phyloP scores from a whole-genome alignment of 1,139 yeast species.

The Kazachstania sp. region DNA sequence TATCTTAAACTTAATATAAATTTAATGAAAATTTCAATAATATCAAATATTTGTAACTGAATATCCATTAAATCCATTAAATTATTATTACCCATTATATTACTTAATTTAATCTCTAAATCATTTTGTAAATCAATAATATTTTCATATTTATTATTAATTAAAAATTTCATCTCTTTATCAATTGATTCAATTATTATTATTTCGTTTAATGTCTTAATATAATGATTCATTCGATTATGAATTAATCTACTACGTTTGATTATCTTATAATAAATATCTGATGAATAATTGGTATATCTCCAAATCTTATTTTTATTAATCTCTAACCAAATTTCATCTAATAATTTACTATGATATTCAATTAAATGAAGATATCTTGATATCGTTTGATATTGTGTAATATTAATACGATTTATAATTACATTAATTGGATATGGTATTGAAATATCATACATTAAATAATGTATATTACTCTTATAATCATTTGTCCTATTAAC shows the following conservation, averaged over 20 bases:
- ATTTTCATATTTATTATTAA: neutral
- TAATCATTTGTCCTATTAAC: conserved; percentile 23
- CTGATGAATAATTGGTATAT: conserved; percentile 32
- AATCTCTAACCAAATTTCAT: conserved; percentile 66
- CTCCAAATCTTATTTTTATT: conserved; percentile 64
- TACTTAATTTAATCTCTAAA: conserved; percentile 22
- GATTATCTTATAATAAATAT: conserved; percentile 13
- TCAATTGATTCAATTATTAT: conserved; percentile 24
- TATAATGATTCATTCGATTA: conserved; percentile 24
- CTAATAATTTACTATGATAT: conserved; percentile 52
- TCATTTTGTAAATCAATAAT: conserved; percentile 16
- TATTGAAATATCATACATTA: conserved; percentile 58
- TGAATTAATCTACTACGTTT: conserved; percentile 21
- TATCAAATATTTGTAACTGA: conserved; percentile 26
- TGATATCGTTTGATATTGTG: conserved; percentile 74
- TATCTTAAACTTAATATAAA: conserved; percentile 23
- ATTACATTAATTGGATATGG: conserved; percentile 85
- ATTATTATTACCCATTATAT: conserved; percentile 25
- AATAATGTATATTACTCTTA: conserved; percentile 41
- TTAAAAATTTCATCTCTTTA: conserved; percentile 12
- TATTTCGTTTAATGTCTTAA: conserved; percentile 22
- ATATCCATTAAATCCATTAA: conserved; percentile 20
- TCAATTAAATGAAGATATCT: conserved; percentile 60
- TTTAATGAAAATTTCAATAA: conserved; percentile 26
- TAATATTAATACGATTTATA: conserved; percentile 58